Evolutionary conservation across 352 stramenopile species (phyloP), one percentile per base, ranked within the genome.

Genomic region (Phytophthora litchii): DNA sequence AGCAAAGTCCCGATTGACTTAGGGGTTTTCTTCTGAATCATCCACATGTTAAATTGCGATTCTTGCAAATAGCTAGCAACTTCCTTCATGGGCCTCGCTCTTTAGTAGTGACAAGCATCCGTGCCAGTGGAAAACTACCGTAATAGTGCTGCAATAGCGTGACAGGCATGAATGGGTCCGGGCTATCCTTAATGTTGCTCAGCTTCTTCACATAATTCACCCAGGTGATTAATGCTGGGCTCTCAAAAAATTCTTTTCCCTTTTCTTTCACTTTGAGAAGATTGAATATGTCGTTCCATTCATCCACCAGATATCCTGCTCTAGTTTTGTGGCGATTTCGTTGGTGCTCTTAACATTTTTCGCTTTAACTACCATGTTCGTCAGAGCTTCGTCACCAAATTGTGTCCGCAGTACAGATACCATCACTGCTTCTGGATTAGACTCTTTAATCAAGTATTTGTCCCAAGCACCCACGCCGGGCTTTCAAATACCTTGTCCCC

Each of bases 241-340:
- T 49, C 3, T 49, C 50, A 10, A 58, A 49, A 10, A 49, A 1
- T 0, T 32, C 34, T 7, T 48, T 16, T 1, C 27, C 38, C 16
- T 32, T 27, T n/a, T 48, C 12, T 5, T 42, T 10, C 19, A 58
- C 14, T 16, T 58, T 43, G 25, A 58, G 17, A 31, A 34, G 19
- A 0, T 34, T 32, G 13, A 58, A 58, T 23, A 48, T 13, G 2
- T 58, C 20, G n/a, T 54, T 25, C n/a, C 25, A 21, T 19, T 35
- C 10, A 23, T 35, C 32, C 20, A 19, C 46, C 46, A 54, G 4
- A 43, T 9, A 6, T 34, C 1, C n/a, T 8, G 13, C 20, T 43
- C 19, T 10, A 34, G 11, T 21, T 35, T 23, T 9, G 32, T 2
- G 10, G 32, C 46, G 23, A 54, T 10, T 34, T 3, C 13, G 4